Evolutionary conservation across 768 basidiomycete genomes (phyloP).

Genomic region (Kwoniella sp.): DNA sequence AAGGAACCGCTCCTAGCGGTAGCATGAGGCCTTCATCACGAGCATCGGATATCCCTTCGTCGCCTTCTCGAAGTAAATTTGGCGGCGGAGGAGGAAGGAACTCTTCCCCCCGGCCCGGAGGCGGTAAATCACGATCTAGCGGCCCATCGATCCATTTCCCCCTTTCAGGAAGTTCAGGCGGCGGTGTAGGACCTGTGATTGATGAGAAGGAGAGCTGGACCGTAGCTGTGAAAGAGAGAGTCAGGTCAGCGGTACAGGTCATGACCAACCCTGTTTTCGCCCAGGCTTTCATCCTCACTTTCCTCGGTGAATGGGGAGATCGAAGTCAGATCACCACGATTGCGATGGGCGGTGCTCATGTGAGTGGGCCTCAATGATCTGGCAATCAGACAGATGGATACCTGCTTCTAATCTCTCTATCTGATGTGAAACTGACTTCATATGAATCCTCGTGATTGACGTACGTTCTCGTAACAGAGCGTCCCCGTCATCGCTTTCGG

Average conservation of each 20-base stretch:
- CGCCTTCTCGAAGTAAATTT: slow-evolving; percentile 10
- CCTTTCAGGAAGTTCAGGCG: slow-evolving; percentile 7
- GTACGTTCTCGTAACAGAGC: too few species aligned
- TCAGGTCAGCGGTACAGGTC: slow-evolving; percentile 78
- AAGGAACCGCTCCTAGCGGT: slow-evolving; percentile 58
- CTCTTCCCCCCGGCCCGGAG: slow-evolving; percentile 1
- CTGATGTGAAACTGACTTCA: too few species aligned
- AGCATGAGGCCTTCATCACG: neutral
- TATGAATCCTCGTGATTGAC: too few species aligned
- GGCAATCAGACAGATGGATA: too few species aligned
- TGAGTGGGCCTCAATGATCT: slow-evolving; percentile 61
- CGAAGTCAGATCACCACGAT: slow-evolving; percentile 96
- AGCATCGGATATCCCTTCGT: slow-evolving; percentile 11
- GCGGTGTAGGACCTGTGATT: slow-evolving; percentile 25
- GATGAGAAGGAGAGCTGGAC: slow-evolving; percentile 28
- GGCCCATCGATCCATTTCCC: slow-evolving; percentile 30
- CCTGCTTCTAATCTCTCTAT: slow-evolving; percentile 3
- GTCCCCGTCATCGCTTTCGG: slow-evolving; percentile 88
- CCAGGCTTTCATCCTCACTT: slow-evolving; percentile 90
- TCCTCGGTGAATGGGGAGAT: slow-evolving; percentile 99
- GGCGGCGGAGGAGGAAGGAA: slow-evolving; percentile 12
- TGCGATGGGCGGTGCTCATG: slow-evolving; percentile 91
- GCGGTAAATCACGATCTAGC: neutral
- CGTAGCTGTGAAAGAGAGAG: slow-evolving; percentile 62
- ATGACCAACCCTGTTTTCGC: slow-evolving; percentile 91